A percentile compares a stretch with the other conserved stretches of the same genome.
phyloP scores from a whole-genome alignment of 169 alveolate genomes.

The Amoebophrya sp. region DNA sequence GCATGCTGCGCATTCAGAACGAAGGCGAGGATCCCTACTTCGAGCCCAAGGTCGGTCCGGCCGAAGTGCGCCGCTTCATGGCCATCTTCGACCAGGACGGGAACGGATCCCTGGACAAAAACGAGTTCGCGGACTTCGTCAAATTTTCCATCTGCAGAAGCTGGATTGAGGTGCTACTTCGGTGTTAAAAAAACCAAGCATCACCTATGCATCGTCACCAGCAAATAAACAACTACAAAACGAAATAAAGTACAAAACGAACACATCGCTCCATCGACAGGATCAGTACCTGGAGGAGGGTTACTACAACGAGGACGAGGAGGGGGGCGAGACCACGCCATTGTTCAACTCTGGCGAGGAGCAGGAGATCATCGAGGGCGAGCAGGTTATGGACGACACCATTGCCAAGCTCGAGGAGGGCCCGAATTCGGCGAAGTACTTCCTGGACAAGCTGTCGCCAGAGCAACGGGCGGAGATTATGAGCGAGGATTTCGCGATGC shows the following conservation, averaged over 20 bases:
- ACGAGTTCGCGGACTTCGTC: background rate
- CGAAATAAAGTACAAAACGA: no score
- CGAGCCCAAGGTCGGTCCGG: background rate
- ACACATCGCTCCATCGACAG: no score
- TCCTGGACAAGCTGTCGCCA: background rate
- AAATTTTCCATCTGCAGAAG: background rate
- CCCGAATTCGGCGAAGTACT: background rate
- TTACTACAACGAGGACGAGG: background rate
- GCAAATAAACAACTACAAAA: no score
- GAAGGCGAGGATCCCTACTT: background rate
- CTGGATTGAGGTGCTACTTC: no score
- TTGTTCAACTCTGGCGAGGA: background rate
- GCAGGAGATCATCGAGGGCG: background rate
- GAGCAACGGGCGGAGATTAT: background rate
- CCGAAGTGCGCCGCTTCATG: background rate
- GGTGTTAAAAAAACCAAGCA: no score
- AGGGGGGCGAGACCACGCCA: background rate
- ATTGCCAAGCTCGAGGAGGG: background rate
- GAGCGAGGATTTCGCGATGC: background rate
- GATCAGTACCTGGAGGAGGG: background rate
- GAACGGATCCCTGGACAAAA: background rate
- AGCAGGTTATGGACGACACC: background rate
- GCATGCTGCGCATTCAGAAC: background rate
- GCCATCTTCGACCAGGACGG: background rate
- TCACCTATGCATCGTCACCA: no score